Percentiles rank a stretch among this genome's conserved stretches.
Conservation (phyloP, 2,329 filamentous ascomycete genomes). For the Albophoma yamanashiensis region DNA sequence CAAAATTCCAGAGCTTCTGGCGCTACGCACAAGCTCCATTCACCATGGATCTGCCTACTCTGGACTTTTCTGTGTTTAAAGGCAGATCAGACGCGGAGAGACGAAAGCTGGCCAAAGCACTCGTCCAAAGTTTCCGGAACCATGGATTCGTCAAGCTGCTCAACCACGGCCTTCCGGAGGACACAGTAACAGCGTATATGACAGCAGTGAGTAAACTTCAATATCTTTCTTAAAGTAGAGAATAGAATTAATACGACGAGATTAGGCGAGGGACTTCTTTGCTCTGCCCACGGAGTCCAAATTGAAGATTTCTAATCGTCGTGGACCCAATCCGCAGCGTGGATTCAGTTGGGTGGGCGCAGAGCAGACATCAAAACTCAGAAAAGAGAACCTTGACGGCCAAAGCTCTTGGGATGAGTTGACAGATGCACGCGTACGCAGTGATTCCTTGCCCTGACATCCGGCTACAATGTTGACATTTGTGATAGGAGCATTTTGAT, state of each 20-base stretch:
- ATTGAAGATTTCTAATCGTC: slow-evolving; percentile 17
- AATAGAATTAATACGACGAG: background rate
- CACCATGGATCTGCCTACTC: background rate
- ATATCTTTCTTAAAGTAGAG: background rate
- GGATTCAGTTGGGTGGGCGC: slow-evolving; percentile 19
- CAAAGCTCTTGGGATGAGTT: slow-evolving; percentile 7
- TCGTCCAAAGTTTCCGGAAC: background rate
- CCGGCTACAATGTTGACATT: background rate
- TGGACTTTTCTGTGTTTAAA: background rate
- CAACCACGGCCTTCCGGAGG: slow-evolving; percentile 1
- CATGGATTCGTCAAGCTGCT: slow-evolving; percentile 3
- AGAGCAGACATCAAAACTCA: slow-evolving; percentile 15
- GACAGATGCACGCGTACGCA: background rate
- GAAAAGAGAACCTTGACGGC: background rate
- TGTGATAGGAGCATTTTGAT: background rate
- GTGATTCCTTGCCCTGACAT: no score
- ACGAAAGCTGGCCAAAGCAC: background rate
- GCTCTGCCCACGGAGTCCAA: slow-evolving; percentile 14
- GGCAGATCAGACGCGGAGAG: background rate
- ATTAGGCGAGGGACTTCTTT: slow-evolving; percentile 4
- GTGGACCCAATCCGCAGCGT: slow-evolving; percentile 16
- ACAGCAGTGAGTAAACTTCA: background rate
- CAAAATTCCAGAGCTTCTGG: background rate
- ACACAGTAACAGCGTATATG: background rate
- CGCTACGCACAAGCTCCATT: background rate